Evolutionary conservation across 352 stramenopile species (phyloP).

Genomic region (Stramenopiles sp.): DNA sequence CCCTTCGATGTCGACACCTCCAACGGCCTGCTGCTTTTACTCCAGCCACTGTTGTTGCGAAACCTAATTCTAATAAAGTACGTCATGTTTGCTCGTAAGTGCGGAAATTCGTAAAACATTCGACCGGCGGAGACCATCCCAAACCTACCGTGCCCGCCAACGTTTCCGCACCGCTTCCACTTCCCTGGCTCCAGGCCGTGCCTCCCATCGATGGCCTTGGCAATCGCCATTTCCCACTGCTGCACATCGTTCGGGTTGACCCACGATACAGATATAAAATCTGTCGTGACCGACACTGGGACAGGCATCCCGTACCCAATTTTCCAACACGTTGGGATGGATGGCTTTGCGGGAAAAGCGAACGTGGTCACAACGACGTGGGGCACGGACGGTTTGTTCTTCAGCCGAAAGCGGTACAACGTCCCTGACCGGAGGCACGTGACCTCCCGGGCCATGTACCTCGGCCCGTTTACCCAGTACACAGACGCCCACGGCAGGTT

Average conservation of each 20-base stretch:
- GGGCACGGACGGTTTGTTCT: background rate
- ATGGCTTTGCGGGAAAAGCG: background rate
- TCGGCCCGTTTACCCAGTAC: background rate
- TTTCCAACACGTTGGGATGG: background rate
- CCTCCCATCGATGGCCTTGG: background rate
- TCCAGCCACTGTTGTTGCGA: conserved; percentile 8
- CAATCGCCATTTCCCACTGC: conserved; percentile 8
- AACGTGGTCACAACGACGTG: background rate
- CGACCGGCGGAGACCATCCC: background rate
- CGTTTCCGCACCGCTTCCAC: conserved; percentile 9
- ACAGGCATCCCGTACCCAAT: background rate
- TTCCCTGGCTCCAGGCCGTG: background rate
- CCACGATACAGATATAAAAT: conserved; percentile 12
- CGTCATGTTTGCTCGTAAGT: background rate
- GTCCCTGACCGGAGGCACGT: background rate
- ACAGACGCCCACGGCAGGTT: background rate
- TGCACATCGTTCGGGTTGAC: background rate
- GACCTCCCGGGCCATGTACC: background rate
- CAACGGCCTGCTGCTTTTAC: conserved; percentile 5
- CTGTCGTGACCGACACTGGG: background rate
- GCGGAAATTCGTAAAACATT: conserved; percentile 12
- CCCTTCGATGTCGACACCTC: background rate
- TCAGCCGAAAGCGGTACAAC: background rate
- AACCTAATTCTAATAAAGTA: conserved; percentile 5
- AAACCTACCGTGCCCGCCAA: background rate